Percentiles rank a stretch among this genome's conserved stretches.
Evolutionary conservation across 331 rosid species (phyloP).

Genomic region (Erythrophleum ivorense): DNA sequence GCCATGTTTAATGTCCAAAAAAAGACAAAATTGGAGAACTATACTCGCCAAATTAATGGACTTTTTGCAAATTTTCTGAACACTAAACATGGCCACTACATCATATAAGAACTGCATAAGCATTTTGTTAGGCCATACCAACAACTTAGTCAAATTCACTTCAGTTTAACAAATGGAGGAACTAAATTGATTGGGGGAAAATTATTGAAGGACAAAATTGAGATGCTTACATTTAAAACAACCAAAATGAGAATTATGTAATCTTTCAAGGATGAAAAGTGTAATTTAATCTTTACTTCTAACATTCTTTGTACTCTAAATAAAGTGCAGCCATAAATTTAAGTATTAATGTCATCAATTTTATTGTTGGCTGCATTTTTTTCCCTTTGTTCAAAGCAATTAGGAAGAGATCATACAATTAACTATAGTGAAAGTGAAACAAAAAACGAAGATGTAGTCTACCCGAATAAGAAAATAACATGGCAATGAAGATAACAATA

Average conservation of each 20-base stretch:
- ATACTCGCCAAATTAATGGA: not conserved
- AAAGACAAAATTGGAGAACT: not conserved
- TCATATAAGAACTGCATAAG: not conserved
- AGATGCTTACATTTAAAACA: not conserved
- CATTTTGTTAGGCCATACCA: not conserved
- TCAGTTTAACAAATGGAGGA: not conserved
- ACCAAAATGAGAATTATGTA: not conserved
- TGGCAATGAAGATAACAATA: slow-evolving; percentile 10
- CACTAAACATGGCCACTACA: not conserved
- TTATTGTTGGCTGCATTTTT: not conserved
- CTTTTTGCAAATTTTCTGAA: not conserved
- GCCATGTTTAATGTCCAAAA: not conserved
- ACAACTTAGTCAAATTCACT: not conserved
- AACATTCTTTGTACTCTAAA: not conserved
- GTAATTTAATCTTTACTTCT: not conserved
- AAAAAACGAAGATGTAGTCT: not conserved
- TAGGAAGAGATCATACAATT: not conserved
- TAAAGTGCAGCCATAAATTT: not conserved
- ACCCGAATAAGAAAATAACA: not conserved
- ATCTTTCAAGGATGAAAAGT: not conserved
- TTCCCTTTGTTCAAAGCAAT: not conserved
- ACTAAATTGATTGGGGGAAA: no score
- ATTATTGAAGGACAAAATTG: not conserved
- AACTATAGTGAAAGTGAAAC: not conserved
- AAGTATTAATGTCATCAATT: not conserved